Conservation (phyloP, 192 early-diverging fungal species). For the Geosiphon pyriformis region DNA sequence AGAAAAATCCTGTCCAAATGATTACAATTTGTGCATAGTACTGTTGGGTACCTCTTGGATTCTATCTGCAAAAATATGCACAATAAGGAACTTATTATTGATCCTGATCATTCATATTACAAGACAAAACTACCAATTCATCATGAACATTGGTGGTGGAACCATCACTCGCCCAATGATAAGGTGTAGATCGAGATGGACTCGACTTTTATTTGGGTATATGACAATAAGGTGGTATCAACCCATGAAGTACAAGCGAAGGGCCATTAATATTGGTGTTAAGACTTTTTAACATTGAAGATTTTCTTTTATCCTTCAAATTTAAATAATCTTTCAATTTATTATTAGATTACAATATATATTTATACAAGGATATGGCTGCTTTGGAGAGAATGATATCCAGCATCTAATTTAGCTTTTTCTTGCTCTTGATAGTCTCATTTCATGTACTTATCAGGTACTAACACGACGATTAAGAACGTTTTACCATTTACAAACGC, state of each 20-base stretch:
- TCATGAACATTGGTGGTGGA: not conserved
- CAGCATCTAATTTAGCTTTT: not conserved
- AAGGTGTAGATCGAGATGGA: not conserved
- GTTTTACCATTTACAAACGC: not conserved
- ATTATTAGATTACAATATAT: not conserved
- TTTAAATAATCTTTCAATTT: not conserved
- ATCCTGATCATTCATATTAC: not conserved
- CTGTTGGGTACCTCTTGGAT: not conserved
- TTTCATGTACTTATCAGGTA: not conserved
- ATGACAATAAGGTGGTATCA: not conserved
- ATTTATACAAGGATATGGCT: not conserved
- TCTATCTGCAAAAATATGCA: not conserved
- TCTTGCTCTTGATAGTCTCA: constrained; percentile 1
- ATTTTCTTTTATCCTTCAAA: not conserved
- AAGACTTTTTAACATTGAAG: constrained; percentile 1
- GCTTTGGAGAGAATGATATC: not conserved
- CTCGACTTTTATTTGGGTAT: constrained; percentile 1
- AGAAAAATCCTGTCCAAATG: not conserved
- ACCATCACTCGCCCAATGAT: not conserved
- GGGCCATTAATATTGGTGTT: constrained; percentile 3
- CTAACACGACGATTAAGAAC: not conserved
- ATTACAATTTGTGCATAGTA: not conserved
- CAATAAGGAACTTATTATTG: not conserved
- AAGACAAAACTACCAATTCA: not conserved
- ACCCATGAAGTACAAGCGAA: not conserved